Evolutionary conservation across 2,329 filamentous ascomycete genomes (phyloP), one percentile per base, ranked within the genome.

Genomic region (Chaetomium sp.): DNA sequence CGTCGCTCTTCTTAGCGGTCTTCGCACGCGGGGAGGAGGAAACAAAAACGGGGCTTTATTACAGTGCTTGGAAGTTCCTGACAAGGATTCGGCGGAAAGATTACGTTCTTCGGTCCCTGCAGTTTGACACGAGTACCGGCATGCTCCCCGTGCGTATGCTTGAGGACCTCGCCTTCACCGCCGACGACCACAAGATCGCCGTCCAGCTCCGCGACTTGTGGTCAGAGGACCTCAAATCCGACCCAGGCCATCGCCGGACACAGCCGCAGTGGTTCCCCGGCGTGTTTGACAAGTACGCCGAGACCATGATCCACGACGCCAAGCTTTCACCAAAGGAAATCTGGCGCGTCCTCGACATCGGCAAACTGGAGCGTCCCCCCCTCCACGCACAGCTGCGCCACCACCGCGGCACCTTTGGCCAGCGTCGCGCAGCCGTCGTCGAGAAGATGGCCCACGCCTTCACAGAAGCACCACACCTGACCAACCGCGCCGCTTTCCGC

Each of bases 1-100:
- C 66, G 2, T 59, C 64, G n/a, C 57, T 69, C 3, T 64, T 63
- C 34, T 32, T 64, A 50, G 63, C 65, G 9, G 49, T 68, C 8
- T 65, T 58, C 36, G 9, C 43, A 8, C 49, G 40, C 27, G 47
- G 50, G 3, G 19, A 32, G 4, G 34, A 46, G 33, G 34, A 41
- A 8, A 27, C 49, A 8, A 55, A 48, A 34, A 55, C 52, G 6
- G 59, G 49, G 11, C 43, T 63, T 12, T 61, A 61, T 32, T 43
- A 40, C 52, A 63, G 57, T 43, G 46, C 61, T 9, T 67, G 64
- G 61, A 55, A 54, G 10, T 44, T 66, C 10, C 46, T 67, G 40
- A 36, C 34, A 7, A 54, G 42, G 19, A 55, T 65, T 12, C 53
- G 49, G 3, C 61, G 59, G 4, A 49, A 33, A 7, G 56, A 63